Percentiles rank a stretch among this genome's conserved stretches.
These are phyloP conservation scores for Salvia rosmarinus DNA, from an alignment of 257 asterid species.

Conservation along the genomic window DNA sequence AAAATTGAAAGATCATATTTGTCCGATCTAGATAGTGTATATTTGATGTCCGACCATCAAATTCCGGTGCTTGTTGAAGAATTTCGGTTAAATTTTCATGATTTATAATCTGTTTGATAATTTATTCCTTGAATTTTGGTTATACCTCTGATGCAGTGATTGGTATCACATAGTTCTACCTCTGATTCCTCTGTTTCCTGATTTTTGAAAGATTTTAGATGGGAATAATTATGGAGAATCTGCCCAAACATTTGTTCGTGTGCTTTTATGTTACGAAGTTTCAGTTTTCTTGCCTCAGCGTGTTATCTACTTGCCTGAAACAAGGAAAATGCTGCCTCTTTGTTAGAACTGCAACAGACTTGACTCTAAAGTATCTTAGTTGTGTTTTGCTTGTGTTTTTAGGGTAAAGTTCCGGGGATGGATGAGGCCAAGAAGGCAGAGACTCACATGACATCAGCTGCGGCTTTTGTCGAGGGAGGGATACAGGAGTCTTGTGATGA, in stretches of 20 bases:
- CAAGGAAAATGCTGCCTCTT: background rate
- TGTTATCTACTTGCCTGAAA: slow-evolving; percentile 3
- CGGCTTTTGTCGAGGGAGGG: slow-evolving; percentile 98
- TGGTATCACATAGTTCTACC: background rate
- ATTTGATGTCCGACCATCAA: slow-evolving; percentile 15
- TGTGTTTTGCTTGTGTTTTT: slow-evolving; percentile 8
- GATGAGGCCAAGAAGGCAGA: slow-evolving; percentile 60
- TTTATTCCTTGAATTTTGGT: slow-evolving; percentile 13
- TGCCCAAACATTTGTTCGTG: background rate
- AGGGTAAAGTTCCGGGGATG: slow-evolving; percentile 49
- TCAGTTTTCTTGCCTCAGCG: background rate
- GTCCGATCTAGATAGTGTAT: slow-evolving; percentile 23
- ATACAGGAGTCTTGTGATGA: slow-evolving; percentile 92
- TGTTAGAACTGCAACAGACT: background rate
- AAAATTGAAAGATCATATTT: background rate
- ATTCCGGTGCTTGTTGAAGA: slow-evolving; percentile 13
- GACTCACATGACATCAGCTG: slow-evolving; percentile 70
- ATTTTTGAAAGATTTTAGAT: background rate
- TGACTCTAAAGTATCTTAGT: background rate
- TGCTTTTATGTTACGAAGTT: background rate
- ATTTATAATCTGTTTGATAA: background rate
- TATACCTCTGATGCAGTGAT: background rate
- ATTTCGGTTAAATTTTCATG: slow-evolving; percentile 18
- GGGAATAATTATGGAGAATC: background rate
- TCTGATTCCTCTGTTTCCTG: background rate